Percentiles rank a stretch among this genome's conserved stretches.
Conservation (phyloP, 225 moss, liverwort and hornwort species). For the Rhytidiadelphus loreus region DNA sequence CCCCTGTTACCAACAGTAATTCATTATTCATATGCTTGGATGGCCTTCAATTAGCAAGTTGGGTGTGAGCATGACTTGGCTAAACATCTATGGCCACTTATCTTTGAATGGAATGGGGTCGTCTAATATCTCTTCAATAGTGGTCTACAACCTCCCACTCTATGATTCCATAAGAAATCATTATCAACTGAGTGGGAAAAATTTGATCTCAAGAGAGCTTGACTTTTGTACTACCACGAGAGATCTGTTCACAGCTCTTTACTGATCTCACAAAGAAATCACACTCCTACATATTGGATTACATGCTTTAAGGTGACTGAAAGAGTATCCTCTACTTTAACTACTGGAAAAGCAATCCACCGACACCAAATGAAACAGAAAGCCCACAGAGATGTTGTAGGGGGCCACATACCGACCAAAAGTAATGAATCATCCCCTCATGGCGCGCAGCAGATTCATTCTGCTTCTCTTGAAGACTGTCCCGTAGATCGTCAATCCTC, state of each 20-base stretch:
- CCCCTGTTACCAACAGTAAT: neutral
- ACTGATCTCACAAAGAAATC: neutral
- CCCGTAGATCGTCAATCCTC: constrained; percentile 29
- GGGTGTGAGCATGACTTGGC: neutral
- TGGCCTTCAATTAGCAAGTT: neutral
- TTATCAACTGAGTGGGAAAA: neutral
- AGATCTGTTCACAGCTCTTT: neutral
- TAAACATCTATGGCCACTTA: neutral
- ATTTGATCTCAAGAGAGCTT: neutral
- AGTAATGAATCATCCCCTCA: constrained; percentile 40
- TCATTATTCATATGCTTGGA: neutral
- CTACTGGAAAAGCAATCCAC: neutral
- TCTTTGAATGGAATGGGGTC: neutral
- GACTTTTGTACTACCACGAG: neutral
- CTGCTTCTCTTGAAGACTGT: constrained; percentile 41
- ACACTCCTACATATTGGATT: neutral
- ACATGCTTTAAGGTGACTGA: neutral
- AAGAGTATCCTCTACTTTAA: neutral
- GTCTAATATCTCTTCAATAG: neutral
- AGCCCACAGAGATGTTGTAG: neutral
- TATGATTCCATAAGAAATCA: neutral
- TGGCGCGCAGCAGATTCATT: constrained; percentile 55
- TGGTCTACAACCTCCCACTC: neutral
- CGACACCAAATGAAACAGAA: neutral
- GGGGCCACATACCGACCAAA: constrained; percentile 44